Conservation (phyloP, 2,329 filamentous ascomycete genomes). For the Aspergillus tubingensis region DNA sequence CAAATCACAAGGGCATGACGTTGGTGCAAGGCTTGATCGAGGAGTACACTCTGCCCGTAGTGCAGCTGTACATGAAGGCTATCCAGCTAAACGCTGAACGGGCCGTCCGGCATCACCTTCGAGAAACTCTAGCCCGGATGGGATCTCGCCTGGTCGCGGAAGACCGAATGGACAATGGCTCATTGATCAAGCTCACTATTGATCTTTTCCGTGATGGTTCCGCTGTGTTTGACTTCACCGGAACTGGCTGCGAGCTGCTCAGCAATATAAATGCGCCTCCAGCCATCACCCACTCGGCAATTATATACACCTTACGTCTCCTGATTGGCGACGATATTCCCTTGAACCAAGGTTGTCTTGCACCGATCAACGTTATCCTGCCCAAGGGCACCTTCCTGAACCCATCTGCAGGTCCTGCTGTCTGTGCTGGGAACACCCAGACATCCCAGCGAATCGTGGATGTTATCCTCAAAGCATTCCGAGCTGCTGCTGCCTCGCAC, state of each 20-base stretch:
- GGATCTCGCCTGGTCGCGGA: conserved; percentile 61
- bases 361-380: conserved; percentile 70
- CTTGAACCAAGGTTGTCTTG: conserved; percentile 78
- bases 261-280: conserved; percentile 75
- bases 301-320: conserved; percentile 77
- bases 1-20: conserved; percentile 45
- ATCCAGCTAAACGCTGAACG: conserved; percentile 70
- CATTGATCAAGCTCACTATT: conserved; percentile 71
- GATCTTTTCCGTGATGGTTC: conserved; percentile 70
- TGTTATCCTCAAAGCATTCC: conserved; percentile 76
- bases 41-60: conserved; percentile 36
- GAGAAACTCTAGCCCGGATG: conserved; percentile 62
- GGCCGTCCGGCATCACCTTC: conserved; percentile 55
- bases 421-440: conserved; percentile 78
- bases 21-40: conserved; percentile 39
- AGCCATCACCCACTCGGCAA: conserved; percentile 75
- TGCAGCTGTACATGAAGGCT: conserved; percentile 46
- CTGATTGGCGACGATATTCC: conserved; percentile 77
- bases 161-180: conserved; percentile 83
- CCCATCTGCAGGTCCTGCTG: conserved; percentile 71
- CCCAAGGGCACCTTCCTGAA: conserved; percentile 71
- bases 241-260: conserved; percentile 74
- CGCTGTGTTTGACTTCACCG: conserved; percentile 73
- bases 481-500: conserved; percentile 74
- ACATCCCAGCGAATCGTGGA: conserved; percentile 76